phyloP scores from a whole-genome alignment of 129 eudicot genomes.

The Flaveria linearis region DNA sequence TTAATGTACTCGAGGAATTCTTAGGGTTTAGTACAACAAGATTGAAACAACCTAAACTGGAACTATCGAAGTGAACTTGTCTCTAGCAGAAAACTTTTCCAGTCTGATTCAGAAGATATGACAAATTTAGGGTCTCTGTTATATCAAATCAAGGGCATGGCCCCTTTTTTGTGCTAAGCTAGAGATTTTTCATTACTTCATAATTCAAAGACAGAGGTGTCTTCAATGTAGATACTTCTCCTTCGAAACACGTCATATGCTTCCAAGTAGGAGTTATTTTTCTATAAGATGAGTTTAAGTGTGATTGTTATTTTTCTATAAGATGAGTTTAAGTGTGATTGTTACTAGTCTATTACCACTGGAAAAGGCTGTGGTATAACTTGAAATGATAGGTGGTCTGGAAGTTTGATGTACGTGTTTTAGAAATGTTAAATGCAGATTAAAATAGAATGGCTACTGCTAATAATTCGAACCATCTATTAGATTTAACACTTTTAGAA shows the following conservation, averaged over 20 bases:
- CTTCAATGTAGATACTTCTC: not conserved
- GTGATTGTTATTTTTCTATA: not conserved
- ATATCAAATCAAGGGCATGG: not conserved
- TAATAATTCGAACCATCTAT: not conserved
- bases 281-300: not conserved
- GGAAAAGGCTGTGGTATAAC: not conserved
- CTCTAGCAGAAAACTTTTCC: not conserved
- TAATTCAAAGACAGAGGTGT: not conserved
- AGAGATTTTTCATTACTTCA: not conserved
- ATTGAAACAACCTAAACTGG: not conserved
- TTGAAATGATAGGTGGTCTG: not conserved
- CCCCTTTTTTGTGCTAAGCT: not conserved
- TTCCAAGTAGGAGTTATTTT: not conserved
- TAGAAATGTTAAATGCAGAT: not conserved
- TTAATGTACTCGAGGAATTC: constrained; percentile 8
- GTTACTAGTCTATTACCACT: constrained; percentile 6
- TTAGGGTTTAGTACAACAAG: not conserved
- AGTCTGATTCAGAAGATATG: not conserved
- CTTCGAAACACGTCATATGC: not conserved
- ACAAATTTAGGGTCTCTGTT: not conserved
- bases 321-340: not conserved
- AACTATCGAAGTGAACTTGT: not conserved
- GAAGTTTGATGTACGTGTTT: not conserved
- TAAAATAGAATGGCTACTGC: not conserved
- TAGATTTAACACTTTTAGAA: constrained; percentile 2